Evolutionary conservation across 2,329 filamentous ascomycete species (phyloP).

Genomic region (Ceratocystis huliohia): DNA sequence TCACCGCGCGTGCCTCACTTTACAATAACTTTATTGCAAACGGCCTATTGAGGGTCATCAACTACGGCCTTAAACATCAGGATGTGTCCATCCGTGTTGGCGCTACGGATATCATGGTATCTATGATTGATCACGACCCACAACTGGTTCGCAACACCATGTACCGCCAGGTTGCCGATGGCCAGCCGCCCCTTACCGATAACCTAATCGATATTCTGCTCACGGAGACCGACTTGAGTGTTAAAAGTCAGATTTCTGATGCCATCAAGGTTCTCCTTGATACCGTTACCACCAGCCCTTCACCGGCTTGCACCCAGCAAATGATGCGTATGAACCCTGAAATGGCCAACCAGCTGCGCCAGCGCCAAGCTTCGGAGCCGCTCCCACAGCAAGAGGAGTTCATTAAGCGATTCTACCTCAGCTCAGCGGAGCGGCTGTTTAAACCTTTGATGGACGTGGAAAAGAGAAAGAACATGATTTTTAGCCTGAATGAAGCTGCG

Average conservation of each 20-base stretch:
- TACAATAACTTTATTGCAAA: constrained; percentile 84
- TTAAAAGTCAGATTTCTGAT: constrained; percentile 91
- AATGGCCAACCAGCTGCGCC: constrained; percentile 23
- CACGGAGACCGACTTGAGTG: constrained; percentile 81
- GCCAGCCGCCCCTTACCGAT: constrained; percentile 74
- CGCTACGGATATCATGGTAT: constrained; percentile 84
- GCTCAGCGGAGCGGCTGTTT: constrained; percentile 74
- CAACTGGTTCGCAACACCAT: constrained; percentile 89
- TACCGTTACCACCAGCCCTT: constrained; percentile 31
- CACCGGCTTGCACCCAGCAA: constrained; percentile 25
- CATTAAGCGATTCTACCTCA: constrained; percentile 78
- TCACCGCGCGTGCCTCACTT: constrained; percentile 62
- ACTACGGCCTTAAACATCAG: constrained; percentile 74
- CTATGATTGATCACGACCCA: constrained; percentile 90
- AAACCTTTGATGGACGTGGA: constrained; percentile 74
- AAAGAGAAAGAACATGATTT: constrained; percentile 51
- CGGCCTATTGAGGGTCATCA: constrained; percentile 79
- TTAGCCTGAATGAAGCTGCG: constrained; percentile 74
- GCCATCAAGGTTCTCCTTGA: constrained; percentile 89
- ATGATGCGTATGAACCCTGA: constrained; percentile 25
- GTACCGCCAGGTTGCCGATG: constrained; percentile 81
- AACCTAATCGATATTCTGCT: constrained; percentile 84
- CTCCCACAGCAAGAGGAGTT: constrained; percentile 73
- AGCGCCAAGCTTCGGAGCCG: constrained; percentile 40
- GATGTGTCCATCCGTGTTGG: constrained; percentile 80